Evolutionary conservation across 176 grass and related monocot species (phyloP), one percentile per base, ranked within the genome.

Genomic region (Thinopyrum elongatum): DNA sequence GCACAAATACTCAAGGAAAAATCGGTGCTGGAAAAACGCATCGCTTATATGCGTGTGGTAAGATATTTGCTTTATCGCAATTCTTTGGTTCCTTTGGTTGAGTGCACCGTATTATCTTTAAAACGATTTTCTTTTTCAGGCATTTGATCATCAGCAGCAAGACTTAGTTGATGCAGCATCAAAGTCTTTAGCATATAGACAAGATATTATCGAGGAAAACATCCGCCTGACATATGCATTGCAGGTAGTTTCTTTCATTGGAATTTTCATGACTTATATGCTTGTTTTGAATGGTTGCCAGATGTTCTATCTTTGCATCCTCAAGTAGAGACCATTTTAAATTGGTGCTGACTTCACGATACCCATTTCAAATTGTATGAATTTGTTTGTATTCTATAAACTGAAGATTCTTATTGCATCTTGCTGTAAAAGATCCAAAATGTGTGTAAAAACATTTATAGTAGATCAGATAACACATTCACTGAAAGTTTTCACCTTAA

Each of bases 151-250:
- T 63, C 93, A 98, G 67, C 93, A 95, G 53, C 89, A 94, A 74
- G 95, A 95, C 80, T 92, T 94, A 65, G 80, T 98, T 82, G 92
- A 94, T 82, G 92, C 90, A 84, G 90, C 96, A 84, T 95, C 93
- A 49, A 95, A 98, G 89, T 92, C 96, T 87, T 92, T 98, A 88
- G 94, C 72, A 15, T 98, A 98, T 68, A 94, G 96, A 88, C 96
- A 98, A 87, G 93, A 95, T 84, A 92, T 98, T 84, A 89, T 94
- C 12, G 96, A 98, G 82, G 93, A 98, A 86, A 98, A 98, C 78
- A 88, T 94, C 74, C 96, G 90, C 46, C 86, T 98, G 23, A 77
- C 92, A 49, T 91, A 94, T 86, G 88, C 90, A 39, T 86, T 95
- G 76, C 96, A 98, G 94, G 96, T 95, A 95, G 49, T 79, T 36